These are phyloP conservation scores for Kickxella alabastrina DNA, from an alignment of 192 early-diverging fungal species.

Conservation along the genomic window DNA sequence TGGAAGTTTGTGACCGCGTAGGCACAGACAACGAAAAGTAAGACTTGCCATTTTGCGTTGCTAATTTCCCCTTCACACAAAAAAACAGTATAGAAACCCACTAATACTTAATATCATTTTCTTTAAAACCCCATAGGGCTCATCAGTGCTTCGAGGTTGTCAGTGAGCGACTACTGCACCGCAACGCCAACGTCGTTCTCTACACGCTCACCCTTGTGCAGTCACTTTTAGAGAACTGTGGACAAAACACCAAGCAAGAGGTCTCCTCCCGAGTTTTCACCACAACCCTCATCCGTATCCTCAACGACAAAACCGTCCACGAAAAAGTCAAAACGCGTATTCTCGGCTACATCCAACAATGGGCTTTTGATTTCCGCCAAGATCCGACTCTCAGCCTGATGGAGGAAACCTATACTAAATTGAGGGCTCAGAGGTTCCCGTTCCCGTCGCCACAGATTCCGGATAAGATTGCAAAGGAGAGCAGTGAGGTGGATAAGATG, in stretches of 20 bases:
- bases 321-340: conserved; percentile 75
- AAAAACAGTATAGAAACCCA: no score
- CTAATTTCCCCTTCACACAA: no score
- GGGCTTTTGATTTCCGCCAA: conserved; percentile 79
- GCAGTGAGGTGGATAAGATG: conserved; percentile 74
- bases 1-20: conserved; percentile 69
- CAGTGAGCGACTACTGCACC: conserved; percentile 65
- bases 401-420: conserved; percentile 65
- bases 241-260: conserved; percentile 70
- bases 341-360: conserved; percentile 86
- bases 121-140: conserved; percentile 54
- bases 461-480: conserved; percentile 67
- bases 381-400: conserved; percentile 78
- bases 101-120: no score
- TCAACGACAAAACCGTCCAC: conserved; percentile 74
- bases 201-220: conserved; percentile 76
- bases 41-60: no score
- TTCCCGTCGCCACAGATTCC: conserved; percentile 79
- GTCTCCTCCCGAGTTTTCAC: conserved; percentile 85
- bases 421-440: conserved; percentile 47
- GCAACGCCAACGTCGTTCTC: conserved; percentile 80
- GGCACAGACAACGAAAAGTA: conserved; percentile 41
- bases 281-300: conserved; percentile 66
- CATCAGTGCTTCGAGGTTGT: conserved; percentile 66
- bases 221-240: conserved; percentile 89